Base-by-base conservation (phyloP, 331 rosid species). In the Quercus lobata region DNA sequence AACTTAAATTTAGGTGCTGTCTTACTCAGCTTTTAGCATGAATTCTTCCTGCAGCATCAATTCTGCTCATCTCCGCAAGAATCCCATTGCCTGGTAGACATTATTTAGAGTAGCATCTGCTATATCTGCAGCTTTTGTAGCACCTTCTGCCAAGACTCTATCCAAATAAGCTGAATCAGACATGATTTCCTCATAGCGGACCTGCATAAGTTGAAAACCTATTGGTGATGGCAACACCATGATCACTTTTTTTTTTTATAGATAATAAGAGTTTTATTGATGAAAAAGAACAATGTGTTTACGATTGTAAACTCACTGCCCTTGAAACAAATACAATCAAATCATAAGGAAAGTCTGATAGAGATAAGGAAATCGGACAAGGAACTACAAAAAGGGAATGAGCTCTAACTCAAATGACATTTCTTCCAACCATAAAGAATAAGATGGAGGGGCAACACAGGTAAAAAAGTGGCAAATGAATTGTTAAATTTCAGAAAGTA, bases 11-110 rank as follows among this genome's bases (percentile, higher is more conserved):
- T 76, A 72, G 76, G 91, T 84, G 83, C 86, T 72, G 75, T 82
- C 85, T 61, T 69, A 65, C 84, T 30, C 57, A 77, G 66, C 83
- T 27, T 80, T 60, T 37, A 80, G 52, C 74, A 73, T 37, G 57
- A 79, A 84, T 37, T 80, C 83, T 76, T 77, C 79, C 76, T 6
- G 34, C 69, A 69, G 86, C 73, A 73, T 75, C 76, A 69, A 87
- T 76, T 76, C 71, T 76, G 88, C 81, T 56, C 75, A 80, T 86
- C 87, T 87, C 76, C 68, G 79, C 80, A 84, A 87, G 86, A 95
- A 93, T 82, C 99, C 98, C 99, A 95, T 91, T 55, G 99, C 96
- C 84, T 93, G 92, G 84, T 90, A 89, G 71, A 91, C 92, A 80
- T 91, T 91, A 78, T 78, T 57, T 76, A 95, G 89, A 22, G 99